Evolutionary conservation across 805 yeast genomes (phyloP).

Genomic region (Yamadazyma laniorum): DNA sequence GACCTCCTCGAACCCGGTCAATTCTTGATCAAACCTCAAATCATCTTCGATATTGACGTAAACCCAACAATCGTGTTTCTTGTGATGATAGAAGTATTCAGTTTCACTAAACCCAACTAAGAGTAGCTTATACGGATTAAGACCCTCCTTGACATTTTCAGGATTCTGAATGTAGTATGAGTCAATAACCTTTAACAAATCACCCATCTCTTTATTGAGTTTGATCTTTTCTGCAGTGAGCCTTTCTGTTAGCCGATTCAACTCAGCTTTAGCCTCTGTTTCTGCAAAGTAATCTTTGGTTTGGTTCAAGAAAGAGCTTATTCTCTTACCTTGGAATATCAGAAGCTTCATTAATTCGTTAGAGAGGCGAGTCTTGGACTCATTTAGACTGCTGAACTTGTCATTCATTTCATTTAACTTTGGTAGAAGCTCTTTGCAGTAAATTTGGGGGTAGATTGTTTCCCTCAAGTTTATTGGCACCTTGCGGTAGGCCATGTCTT

Average conservation of each 20-base stretch:
- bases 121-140: slow-evolving; percentile 21
- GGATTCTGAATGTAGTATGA: slow-evolving; percentile 11
- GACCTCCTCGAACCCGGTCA: slow-evolving; percentile 7
- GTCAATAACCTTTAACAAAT: slow-evolving; percentile 11
- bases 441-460: slow-evolving; percentile 35
- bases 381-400: slow-evolving; percentile 14
- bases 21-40: slow-evolving; percentile 8
- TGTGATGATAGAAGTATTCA: slow-evolving; percentile 26
- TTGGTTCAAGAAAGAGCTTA: slow-evolving; percentile 25
- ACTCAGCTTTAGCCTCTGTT: slow-evolving; percentile 4
- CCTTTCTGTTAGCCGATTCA: slow-evolving; percentile 21
- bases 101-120: slow-evolving; percentile 33
- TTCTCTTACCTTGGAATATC: slow-evolving; percentile 40
- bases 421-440: slow-evolving; percentile 21
- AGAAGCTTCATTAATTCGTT: slow-evolving; percentile 29
- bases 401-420: slow-evolving; percentile 21
- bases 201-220: slow-evolving; percentile 20
- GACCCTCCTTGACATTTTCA: slow-evolving; percentile 3
- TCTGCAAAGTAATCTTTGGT: slow-evolving; percentile 19
- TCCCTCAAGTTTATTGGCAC: slow-evolving; percentile 29
- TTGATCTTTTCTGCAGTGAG: slow-evolving; percentile 15
- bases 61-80: slow-evolving; percentile 10
- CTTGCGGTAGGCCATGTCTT: slow-evolving; percentile 17
- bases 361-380: slow-evolving; percentile 20
- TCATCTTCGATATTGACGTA: slow-evolving; percentile 7